These are phyloP conservation scores for Alopecurus myosuroides DNA, from an alignment of 176 grass and related monocot genomes.

Conservation along the genomic window DNA sequence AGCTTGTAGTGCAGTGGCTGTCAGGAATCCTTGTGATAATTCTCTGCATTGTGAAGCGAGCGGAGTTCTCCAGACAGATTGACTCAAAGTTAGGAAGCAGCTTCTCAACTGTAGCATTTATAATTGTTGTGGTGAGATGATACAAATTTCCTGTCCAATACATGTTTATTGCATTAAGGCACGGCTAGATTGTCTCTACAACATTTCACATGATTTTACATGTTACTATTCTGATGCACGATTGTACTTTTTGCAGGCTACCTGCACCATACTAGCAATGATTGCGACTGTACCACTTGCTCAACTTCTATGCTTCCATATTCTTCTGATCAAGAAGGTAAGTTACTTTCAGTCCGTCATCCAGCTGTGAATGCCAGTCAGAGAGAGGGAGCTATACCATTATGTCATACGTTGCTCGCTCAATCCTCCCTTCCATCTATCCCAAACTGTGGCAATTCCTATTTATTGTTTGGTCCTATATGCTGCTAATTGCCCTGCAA, in stretches of 20 bases:
- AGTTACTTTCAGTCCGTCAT: constrained; percentile 12
- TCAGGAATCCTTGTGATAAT: constrained; percentile 74
- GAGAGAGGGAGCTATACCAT: not conserved
- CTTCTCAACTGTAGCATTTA: constrained; percentile 81
- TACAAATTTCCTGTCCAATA: not conserved
- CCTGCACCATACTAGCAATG: constrained; percentile 91
- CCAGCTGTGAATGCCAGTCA: not conserved
- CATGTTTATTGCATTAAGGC: not conserved
- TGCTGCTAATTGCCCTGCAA: not conserved
- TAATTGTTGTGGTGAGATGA: constrained; percentile 91
- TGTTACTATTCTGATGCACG: not conserved
- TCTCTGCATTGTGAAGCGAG: constrained; percentile 75
- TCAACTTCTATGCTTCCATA: constrained; percentile 95
- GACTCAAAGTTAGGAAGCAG: constrained; percentile 92
- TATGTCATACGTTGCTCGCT: not conserved
- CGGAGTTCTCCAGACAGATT: constrained; percentile 72
- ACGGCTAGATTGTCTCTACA: not conserved
- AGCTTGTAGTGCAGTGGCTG: constrained; percentile 93
- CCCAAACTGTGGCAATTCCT: not conserved
- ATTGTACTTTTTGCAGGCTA: constrained; percentile 56
- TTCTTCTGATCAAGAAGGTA: constrained; percentile 98
- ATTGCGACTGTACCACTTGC: constrained; percentile 81
- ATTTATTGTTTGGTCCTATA: not conserved
- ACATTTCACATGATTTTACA: not conserved
- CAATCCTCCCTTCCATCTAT: constrained; percentile 20